A percentile compares a stretch with the other conserved stretches of the same genome.
Evolutionary conservation across 2,329 filamentous ascomycete genomes (phyloP).

Genomic region (Fusarium graminum): DNA sequence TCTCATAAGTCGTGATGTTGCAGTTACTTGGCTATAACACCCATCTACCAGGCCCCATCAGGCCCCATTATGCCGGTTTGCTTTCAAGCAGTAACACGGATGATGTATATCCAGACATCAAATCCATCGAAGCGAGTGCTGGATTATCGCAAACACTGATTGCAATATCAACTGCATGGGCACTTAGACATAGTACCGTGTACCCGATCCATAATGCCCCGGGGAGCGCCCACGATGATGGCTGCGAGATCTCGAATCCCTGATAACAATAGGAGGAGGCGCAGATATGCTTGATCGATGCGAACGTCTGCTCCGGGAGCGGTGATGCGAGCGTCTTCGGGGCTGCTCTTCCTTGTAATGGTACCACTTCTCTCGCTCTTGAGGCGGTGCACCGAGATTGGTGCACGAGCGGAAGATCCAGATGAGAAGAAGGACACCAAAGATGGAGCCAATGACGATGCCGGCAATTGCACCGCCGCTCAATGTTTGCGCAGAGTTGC

Average conservation of each 20-base stretch:
- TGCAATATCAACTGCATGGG: background rate
- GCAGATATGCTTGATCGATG: slow-evolving; percentile 46
- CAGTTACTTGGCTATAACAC: background rate
- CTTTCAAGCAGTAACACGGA: background rate
- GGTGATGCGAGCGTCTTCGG: slow-evolving; percentile 40
- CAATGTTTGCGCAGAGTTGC: slow-evolving; percentile 46
- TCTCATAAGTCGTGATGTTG: slow-evolving; percentile 31
- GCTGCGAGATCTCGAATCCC: slow-evolving; percentile 40
- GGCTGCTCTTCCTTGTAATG: slow-evolving; percentile 47
- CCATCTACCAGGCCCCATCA: background rate
- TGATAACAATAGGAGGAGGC: slow-evolving; percentile 44
- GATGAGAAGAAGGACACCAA: slow-evolving; percentile 55
- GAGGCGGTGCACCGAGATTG: slow-evolving; percentile 56
- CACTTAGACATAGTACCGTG: slow-evolving; percentile 36
- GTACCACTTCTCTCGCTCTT: slow-evolving; percentile 52
- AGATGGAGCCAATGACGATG: slow-evolving; percentile 29
- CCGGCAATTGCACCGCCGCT: slow-evolving; percentile 60
- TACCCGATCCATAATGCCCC: slow-evolving; percentile 31
- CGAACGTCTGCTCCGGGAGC: slow-evolving; percentile 40
- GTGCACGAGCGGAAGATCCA: slow-evolving; percentile 63
- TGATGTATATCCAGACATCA: background rate
- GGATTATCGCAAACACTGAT: background rate
- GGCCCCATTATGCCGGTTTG: background rate
- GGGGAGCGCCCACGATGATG: slow-evolving; percentile 35
- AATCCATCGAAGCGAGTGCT: background rate